Base-by-base conservation (phyloP, 129 eudicot species). In the Flaveria trinervia region DNA sequence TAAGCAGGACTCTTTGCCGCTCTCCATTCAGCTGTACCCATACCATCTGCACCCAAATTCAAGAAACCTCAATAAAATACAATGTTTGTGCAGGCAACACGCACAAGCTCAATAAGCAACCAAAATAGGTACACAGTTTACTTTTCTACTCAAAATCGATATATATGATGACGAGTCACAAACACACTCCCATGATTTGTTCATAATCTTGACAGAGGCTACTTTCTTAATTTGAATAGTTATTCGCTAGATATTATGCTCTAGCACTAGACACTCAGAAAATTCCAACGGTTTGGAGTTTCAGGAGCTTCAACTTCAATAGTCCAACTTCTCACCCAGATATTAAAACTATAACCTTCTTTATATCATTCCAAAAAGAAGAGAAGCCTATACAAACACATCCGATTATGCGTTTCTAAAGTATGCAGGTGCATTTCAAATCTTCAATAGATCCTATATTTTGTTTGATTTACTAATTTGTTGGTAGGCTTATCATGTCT, bases 1-100 rank as follows among this genome's bases (percentile, higher is more conserved):
- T 95, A 95, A 67, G 96, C 81, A 26, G 99, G 97, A 84, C 94
- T 91, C 89, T 91, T 95, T 16, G 99, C 96, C 36, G 99, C 96
- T 79, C 99, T 91, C 99, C 99, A 95, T 80, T 92, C 99, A 9
- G 99, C 99, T 11, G 99, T 95, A 11, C 99, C 99, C 99, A 95
- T 95, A 66, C 99, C 99, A 92, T 95, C 99, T 95, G 86, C 68
- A 81, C 2, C 56, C 52, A 55, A 86, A 85, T 44, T 48, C 46
- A 81, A 76, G 8, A 45, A 61, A 65, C 13, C 36, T 80, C 75
- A 80, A 36, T 73, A 61, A 9, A 70, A 55, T 43, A 45, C 60
- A 18, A 52, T 64, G 13, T 36, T 41, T 26, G 66, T 15, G 43
- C 65, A 68, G 26, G 54, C 7, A 44, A 25, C 15, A 39, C 1